Base-by-base conservation (phyloP, 2,329 filamentous ascomycete genomes). In the Malbranchea zuffiana region DNA sequence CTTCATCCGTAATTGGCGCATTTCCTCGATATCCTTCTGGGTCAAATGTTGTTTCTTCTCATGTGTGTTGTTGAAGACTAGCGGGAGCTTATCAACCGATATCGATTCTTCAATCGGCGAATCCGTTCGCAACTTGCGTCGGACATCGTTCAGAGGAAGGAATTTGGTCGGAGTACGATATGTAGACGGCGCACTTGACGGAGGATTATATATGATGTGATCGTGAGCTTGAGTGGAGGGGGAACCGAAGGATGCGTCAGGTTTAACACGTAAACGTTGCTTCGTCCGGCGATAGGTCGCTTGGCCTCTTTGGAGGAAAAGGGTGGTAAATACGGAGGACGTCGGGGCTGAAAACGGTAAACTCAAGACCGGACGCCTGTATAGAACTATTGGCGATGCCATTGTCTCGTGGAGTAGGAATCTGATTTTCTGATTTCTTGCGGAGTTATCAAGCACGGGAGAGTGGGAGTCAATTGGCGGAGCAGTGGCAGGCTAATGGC, bases 111-210 rank as follows among this genome's bases (percentile, higher is more conserved):
- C 45, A 3, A 50, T 37, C 1, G 58, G 45, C 25, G 47, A 44
- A 35, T 59, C 47, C n/a, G 56, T 44, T 47, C 67, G 66, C 19
- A 75, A 54, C 27, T 54, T 50, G 44, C 66, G 60, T 39, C 76
- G 66, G 15, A 65, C 62, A 57, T 81, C 77, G 44, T 66, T 61
- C 37, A 63, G 53, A 4, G 77, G 77, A 5, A 81, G 65, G 53
- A 81, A 81, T 46, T 77, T 75, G 18, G 66, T 59, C 1, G 77
- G 77, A 1, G 77, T 81, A 52, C 78, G 72, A 50, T 75, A 76
- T 16, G 75, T 68, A 43, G 67, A 75, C 5, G 77, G 75, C 5
- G 72, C 68, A 18, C 73, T 72, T 5, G 75, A 74, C 1, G 77
- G 77, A 23, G 77, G 77, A 47, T 80, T 80, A 66, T 74, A 75